Conservation (phyloP, 805 yeast genomes). For the Millerozyma miso region DNA sequence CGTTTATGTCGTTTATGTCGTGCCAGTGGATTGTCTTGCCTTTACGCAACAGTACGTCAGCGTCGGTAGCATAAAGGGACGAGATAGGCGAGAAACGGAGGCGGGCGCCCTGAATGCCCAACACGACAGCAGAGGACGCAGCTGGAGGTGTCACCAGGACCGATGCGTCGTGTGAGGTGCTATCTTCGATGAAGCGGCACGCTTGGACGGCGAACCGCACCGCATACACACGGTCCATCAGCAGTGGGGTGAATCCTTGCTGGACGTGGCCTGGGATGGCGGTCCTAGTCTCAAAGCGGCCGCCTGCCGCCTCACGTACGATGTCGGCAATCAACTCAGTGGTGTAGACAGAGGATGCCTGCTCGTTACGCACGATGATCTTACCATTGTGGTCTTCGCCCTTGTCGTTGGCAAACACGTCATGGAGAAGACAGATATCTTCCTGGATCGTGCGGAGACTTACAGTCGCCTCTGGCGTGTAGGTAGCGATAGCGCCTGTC, state of each 20-base stretch:
- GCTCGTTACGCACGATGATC: slow-evolving; percentile 61
- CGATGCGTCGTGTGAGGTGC: slow-evolving; percentile 9
- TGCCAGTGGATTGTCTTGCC: slow-evolving; percentile 70
- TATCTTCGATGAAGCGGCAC: slow-evolving; percentile 60
- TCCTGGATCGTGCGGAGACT: slow-evolving; percentile 55
- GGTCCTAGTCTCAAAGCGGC: slow-evolving; percentile 70
- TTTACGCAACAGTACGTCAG: slow-evolving; percentile 60
- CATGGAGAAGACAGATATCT: slow-evolving; percentile 60
- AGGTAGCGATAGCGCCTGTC: slow-evolving; percentile 70
- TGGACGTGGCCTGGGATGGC: slow-evolving; percentile 87
- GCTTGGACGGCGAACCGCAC: slow-evolving; percentile 68
- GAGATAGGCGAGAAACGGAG: slow-evolving; percentile 55
- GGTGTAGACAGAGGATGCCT: slow-evolving; percentile 63
- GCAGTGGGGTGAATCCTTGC: slow-evolving; percentile 75
- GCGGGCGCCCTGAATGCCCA: slow-evolving; percentile 67
- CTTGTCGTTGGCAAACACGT: slow-evolving; percentile 54
- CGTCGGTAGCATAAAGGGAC: slow-evolving; percentile 54
- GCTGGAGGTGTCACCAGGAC: neutral
- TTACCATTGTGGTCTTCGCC: slow-evolving; percentile 70
- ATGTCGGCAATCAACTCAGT: slow-evolving; percentile 71
- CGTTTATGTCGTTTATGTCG: slow-evolving; percentile 52
- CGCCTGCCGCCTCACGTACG: slow-evolving; percentile 56
- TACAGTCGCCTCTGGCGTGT: slow-evolving; percentile 72
- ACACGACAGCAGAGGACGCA: slow-evolving; percentile 46
- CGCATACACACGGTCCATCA: slow-evolving; percentile 74